These are phyloP conservation scores for Penicillium turbatum DNA, from an alignment of 495 filamentous ascomycete genomes.

Conservation along the genomic window DNA sequence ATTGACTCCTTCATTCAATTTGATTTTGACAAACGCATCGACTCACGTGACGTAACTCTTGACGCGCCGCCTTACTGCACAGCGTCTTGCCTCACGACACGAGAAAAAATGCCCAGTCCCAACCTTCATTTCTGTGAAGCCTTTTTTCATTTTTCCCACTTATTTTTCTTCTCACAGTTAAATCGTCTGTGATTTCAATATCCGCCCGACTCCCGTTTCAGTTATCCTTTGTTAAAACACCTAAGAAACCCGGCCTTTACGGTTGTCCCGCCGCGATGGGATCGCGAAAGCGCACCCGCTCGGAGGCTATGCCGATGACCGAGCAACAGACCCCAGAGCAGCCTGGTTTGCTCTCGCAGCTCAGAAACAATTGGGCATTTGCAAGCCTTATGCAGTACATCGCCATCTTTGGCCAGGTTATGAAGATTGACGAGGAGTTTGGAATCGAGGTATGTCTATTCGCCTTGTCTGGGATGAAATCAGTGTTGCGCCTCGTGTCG, in stretches of 20 bases:
- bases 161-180: slow-evolving; percentile 1
- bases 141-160: neutral
- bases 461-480: neutral
- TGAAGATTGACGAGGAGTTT: slow-evolving; percentile 83
- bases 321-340: slow-evolving; percentile 46
- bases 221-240: slow-evolving; percentile 13
- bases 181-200: neutral
- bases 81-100: slow-evolving; percentile 31
- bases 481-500: slow-evolving; percentile 9
- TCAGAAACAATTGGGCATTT: slow-evolving; percentile 93
- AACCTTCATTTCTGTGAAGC: neutral
- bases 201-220: slow-evolving; percentile 1
- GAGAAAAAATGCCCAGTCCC: slow-evolving; percentile 14
- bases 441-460: slow-evolving; percentile 69
- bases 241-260: slow-evolving; percentile 18
- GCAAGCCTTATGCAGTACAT: slow-evolving; percentile 93
- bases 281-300: slow-evolving; percentile 67
- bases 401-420: slow-evolving; percentile 76
- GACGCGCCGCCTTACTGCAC: slow-evolving; percentile 36
- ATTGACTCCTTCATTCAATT: slow-evolving; percentile 4
- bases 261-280: slow-evolving; percentile 43
- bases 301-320: slow-evolving; percentile 56
- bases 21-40: slow-evolving; percentile 13
- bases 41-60: slow-evolving; percentile 36
- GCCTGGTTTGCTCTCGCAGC: slow-evolving; percentile 54